Conservation (phyloP, 2,329 filamentous ascomycete genomes). For the Trichoderma endophyticum region DNA sequence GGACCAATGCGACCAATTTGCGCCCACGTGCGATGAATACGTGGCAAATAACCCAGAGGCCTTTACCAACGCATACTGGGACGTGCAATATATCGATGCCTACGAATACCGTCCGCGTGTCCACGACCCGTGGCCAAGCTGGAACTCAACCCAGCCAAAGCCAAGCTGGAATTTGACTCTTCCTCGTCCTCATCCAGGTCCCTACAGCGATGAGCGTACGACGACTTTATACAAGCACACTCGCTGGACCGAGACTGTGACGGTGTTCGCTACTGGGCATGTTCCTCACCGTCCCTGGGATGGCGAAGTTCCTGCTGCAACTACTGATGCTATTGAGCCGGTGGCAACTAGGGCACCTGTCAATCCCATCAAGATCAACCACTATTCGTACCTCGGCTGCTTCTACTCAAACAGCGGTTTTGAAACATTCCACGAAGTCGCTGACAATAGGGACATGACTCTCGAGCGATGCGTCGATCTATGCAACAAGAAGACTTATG, state of each 20-base stretch:
- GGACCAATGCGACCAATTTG: slow-evolving; percentile 39
- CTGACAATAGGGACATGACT: slow-evolving; percentile 38
- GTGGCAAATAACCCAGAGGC: slow-evolving; percentile 45
- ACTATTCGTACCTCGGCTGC: slow-evolving; percentile 40
- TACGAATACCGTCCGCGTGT: slow-evolving; percentile 31
- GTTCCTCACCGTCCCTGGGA: slow-evolving; percentile 3
- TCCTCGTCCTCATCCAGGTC: not conserved
- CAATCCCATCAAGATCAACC: slow-evolving; percentile 34
- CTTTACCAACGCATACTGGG: slow-evolving; percentile 45
- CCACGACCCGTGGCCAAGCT: not conserved
- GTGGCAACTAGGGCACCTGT: slow-evolving; percentile 16
- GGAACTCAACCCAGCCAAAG: not conserved
- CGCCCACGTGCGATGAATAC: slow-evolving; percentile 45
- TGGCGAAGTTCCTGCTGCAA: not conserved
- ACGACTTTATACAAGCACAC: slow-evolving; percentile 28
- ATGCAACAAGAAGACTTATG: slow-evolving; percentile 37
- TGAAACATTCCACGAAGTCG: slow-evolving; percentile 32
- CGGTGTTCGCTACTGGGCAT: slow-evolving; percentile 15
- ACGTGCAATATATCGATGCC: slow-evolving; percentile 54
- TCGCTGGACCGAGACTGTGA: slow-evolving; percentile 28
- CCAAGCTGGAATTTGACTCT: not conserved
- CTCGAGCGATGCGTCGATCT: slow-evolving; percentile 37
- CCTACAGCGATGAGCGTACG: slow-evolving; percentile 22
- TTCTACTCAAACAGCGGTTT: slow-evolving; percentile 39
- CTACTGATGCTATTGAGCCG: slow-evolving; percentile 4